Evolutionary conservation across 73 alveolate species (phyloP), one percentile per base, ranked within the genome.

Genomic region (Paramecium primaurelia): DNA sequence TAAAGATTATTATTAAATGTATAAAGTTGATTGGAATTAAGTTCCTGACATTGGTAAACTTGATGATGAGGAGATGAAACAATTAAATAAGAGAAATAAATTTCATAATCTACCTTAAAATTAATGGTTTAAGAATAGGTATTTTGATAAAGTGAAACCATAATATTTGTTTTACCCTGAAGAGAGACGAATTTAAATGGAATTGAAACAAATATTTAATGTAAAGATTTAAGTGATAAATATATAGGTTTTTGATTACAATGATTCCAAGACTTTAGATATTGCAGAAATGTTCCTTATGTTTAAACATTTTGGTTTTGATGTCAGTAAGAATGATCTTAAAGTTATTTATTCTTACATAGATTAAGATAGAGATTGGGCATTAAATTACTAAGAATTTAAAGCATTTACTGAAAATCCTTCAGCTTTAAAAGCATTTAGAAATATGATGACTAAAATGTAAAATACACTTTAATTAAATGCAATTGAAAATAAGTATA

Each of bases 221-320:
- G 91, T 80, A 80, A 8, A 73, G 14, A n/a, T 11, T 32, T 11
- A 16, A 36, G 37, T 73, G 8, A 4, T 12, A 3, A 3, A 0
- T 68, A 16, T 34, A 5, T 73, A 73, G 87, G 59, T 73, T 14
- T 80, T 80, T 49, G 91, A 40, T 47, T 25, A 45, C 32, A 80
- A 80, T 22, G 58, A 80, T 49, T 42, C 71, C 11, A 26, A 80
- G 37, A 44, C 91, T 22, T 26, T 80, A n/a, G 71, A 40, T 42
- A 25, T 80, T 6, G 91, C 91, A 14, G 91, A 80, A 44, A 80
- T 80, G 73, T 80, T 42, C 16, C 26, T 80, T 4, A 80, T 80
- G 91, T 80, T 80, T 80, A 80, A 80, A 68, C 91, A 80, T 80
- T 80, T 80, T 47, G 91, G 91, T 25, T 80, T 80, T 18, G 47